Percentiles rank a stretch among this genome's conserved stretches.
Conservation (phyloP, 2,329 filamentous ascomycete genomes). For the Tolypocladium pustulatum region DNA sequence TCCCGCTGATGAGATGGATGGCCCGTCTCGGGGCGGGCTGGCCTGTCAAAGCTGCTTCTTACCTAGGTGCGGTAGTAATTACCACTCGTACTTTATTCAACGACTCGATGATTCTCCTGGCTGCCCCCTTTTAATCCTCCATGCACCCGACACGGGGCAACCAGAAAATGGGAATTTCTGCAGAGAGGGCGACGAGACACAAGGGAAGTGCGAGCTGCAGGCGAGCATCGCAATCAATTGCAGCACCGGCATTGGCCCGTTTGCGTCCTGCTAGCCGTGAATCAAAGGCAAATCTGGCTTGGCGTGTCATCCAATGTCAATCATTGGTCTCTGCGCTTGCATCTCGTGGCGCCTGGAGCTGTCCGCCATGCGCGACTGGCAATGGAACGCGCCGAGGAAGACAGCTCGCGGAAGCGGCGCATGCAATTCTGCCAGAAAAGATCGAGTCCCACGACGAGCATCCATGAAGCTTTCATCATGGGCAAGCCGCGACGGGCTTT, state of each 20-base stretch:
- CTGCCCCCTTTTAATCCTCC: not conserved
- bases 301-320: too few relatives aligned
- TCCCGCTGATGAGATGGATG: not conserved
- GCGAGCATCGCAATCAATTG: not conserved
- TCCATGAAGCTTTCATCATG: not conserved
- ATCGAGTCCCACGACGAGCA: not conserved
- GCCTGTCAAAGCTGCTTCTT: too few relatives aligned
- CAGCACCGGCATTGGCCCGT: not conserved
- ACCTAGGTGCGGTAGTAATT: too few relatives aligned
- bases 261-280: not conserved
- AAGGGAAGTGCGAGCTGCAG: not conserved
- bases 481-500: too few relatives aligned
- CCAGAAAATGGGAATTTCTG: not conserved
- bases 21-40: not conserved
- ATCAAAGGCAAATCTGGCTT: not conserved
- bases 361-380: not conserved
- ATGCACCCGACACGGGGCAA: not conserved
- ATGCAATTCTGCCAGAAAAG: not conserved
- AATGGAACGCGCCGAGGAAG: not conserved
- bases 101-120: not conserved
- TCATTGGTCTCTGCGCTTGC: not conserved
- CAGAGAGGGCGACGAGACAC: not conserved
- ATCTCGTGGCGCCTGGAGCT: not conserved
- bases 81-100: too few relatives aligned
- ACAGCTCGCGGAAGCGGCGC: not conserved